Conservation (phyloP, 306 rosid species). For the Dryas alaskensis region DNA sequence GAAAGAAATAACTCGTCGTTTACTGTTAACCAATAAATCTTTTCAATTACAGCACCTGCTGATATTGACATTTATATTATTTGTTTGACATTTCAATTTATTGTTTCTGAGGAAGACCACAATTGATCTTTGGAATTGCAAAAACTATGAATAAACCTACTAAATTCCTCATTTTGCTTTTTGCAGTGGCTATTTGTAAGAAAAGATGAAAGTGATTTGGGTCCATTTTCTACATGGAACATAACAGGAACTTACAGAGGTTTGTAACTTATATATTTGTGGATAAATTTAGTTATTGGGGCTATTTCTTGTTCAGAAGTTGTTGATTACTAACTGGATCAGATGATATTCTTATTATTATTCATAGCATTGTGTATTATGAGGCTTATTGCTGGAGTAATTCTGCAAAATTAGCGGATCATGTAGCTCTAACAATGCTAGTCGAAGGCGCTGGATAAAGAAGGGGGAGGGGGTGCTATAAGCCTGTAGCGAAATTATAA, state of each 20-base stretch:
- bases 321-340: background rate
- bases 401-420: background rate
- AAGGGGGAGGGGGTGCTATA: background rate
- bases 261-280: conserved; percentile 31
- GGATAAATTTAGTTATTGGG: background rate
- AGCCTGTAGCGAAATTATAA: background rate
- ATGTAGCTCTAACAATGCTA: background rate
- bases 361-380: background rate
- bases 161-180: conserved; percentile 25
- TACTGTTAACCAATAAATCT: background rate
- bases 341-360: background rate
- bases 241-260: conserved; percentile 97
- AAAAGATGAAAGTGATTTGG: conserved; percentile 79
- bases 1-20: background rate
- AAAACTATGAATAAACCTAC: conserved; percentile 22
- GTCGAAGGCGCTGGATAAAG: background rate
- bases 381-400: conserved; percentile 1
- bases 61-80: background rate
- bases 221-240: conserved; percentile 90
- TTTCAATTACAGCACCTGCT: conserved; percentile 1
- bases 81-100: conserved; percentile 1
- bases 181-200: conserved; percentile 87
- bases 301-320: background rate
- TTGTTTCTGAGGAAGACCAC: background rate
- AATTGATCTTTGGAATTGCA: conserved; percentile 13